phyloP scores from a whole-genome alignment of 192 early-diverging fungal species.

The Coemansia sp. region DNA sequence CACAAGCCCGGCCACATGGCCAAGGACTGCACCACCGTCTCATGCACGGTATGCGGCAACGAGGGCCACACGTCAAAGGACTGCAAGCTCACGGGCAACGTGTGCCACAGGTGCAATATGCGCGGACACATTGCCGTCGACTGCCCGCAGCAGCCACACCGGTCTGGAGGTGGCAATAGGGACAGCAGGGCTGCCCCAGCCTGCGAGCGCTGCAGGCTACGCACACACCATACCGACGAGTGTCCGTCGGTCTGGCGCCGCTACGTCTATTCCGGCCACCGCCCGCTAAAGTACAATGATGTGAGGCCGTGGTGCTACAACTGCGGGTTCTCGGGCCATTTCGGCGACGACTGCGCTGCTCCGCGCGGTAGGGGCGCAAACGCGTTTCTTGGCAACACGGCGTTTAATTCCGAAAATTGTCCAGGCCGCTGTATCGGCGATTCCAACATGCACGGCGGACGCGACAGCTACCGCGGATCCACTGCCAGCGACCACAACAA shows the following conservation, averaged over 20 bases:
- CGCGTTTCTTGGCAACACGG: conserved; percentile 26
- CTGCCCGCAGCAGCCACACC: conserved; percentile 23
- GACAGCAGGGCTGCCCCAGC: not conserved
- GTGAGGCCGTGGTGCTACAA: conserved; percentile 51
- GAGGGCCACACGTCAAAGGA: conserved; percentile 38
- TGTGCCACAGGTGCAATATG: conserved; percentile 52
- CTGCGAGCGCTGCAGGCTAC: conserved; percentile 30
- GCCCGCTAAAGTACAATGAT: conserved; percentile 15
- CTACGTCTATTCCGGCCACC: conserved; percentile 29
- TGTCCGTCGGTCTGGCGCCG: conserved; percentile 48
- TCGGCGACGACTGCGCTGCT: conserved; percentile 39
- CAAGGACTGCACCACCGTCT: conserved; percentile 41
- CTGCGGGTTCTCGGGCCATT: conserved; percentile 39
- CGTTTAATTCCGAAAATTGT: conserved; percentile 32
- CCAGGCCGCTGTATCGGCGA: conserved; percentile 22
- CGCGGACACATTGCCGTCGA: conserved; percentile 43
- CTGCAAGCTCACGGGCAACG: conserved; percentile 39
- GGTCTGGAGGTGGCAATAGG: not conserved
- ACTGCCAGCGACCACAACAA: not conserved
- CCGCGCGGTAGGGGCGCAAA: conserved; percentile 13
- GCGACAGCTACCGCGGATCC: conserved; percentile 3
- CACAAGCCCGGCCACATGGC: conserved; percentile 37
- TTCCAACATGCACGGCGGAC: conserved; percentile 1
- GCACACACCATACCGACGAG: conserved; percentile 43
- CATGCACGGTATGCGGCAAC: conserved; percentile 40